These are phyloP conservation scores for Cyclotella cryptica DNA, from an alignment of 108 stramenopile genomes.

Conservation along the genomic window DNA sequence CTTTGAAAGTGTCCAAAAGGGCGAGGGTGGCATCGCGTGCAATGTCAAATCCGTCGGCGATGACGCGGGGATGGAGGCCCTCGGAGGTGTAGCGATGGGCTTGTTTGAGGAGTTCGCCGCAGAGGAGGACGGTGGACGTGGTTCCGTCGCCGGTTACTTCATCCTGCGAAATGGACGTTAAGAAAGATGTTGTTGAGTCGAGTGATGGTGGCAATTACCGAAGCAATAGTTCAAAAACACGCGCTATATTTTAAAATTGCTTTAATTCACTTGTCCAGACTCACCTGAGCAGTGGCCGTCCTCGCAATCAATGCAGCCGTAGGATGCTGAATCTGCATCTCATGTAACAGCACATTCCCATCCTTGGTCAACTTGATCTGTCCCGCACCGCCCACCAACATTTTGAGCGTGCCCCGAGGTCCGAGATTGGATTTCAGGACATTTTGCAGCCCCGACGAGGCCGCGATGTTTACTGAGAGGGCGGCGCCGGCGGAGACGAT, in stretches of 20 bases:
- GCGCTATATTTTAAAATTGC: too few species aligned
- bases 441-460: conserved; percentile 91
- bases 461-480: conserved; percentile 95
- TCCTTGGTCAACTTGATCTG: conserved; percentile 99
- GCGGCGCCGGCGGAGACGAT: conserved; percentile 90
- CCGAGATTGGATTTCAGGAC: conserved; percentile 96
- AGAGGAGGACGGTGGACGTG: conserved; percentile 95
- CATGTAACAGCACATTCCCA: conserved; percentile 96
- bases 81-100: conserved; percentile 93
- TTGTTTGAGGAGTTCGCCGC: conserved; percentile 96
- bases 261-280: too few species aligned
- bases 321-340: conserved; percentile 99
- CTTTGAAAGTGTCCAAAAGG: conserved; percentile 88
- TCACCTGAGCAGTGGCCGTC: conserved; percentile 95
- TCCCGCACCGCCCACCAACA: conserved; percentile 99
- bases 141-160: conserved; percentile 98
- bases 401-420: conserved; percentile 97
- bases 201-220: too few species aligned
- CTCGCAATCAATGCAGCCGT: conserved; percentile 98
- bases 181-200: too few species aligned
- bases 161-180: conserved; percentile 57
- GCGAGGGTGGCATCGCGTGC: conserved; percentile 89
- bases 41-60: conserved; percentile 96
- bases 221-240: too few species aligned
- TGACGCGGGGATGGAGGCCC: conserved; percentile 97